These are phyloP conservation scores for Talaromyces sp. DNA, from an alignment of 2,329 filamentous ascomycete genomes.

Conservation along the genomic window DNA sequence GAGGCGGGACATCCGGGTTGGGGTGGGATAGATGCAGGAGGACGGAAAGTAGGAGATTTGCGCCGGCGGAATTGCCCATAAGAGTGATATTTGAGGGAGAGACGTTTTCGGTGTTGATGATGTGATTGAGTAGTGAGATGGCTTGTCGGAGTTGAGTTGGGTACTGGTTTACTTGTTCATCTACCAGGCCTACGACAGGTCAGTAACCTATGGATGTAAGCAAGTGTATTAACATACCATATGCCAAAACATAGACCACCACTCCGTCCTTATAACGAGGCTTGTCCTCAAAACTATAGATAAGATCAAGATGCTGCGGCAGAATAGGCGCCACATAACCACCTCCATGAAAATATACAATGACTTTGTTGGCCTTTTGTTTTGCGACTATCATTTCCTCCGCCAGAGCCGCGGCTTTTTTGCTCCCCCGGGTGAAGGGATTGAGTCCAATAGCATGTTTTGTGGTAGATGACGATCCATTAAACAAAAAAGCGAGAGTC, in stretches of 20 bases:
- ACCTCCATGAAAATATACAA: slow-evolving; percentile 18
- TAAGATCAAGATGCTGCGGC: not conserved
- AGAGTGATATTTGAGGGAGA: slow-evolving; percentile 13
- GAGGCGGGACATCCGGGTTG: not conserved
- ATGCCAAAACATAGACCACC: slow-evolving; percentile 10
- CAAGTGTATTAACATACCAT: not conserved
- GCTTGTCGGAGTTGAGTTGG: slow-evolving; percentile 19
- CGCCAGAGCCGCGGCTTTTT: not conserved
- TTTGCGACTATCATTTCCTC: not conserved
- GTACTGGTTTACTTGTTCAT: slow-evolving; percentile 9
- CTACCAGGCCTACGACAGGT: not conserved
- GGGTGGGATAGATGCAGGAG: slow-evolving; percentile 15
- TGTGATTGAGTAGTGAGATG: slow-evolving; percentile 9
- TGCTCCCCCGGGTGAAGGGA: not conserved
- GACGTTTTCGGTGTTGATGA: slow-evolving; percentile 11
- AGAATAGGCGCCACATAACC: slow-evolving; percentile 13
- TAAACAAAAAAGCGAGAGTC: not conserved
- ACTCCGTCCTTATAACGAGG: slow-evolving; percentile 7
- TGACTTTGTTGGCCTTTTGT: slow-evolving; percentile 11
- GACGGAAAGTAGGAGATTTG: slow-evolving; percentile 11
- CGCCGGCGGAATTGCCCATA: slow-evolving; percentile 16
- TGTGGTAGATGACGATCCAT: slow-evolving; percentile 5
- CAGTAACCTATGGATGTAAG: not conserved
- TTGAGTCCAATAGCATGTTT: not conserved
- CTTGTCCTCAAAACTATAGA: slow-evolving; percentile 8